These are phyloP conservation scores for Otatea glauca DNA, from an alignment of 176 grass and related monocot genomes.

Conservation along the genomic window DNA sequence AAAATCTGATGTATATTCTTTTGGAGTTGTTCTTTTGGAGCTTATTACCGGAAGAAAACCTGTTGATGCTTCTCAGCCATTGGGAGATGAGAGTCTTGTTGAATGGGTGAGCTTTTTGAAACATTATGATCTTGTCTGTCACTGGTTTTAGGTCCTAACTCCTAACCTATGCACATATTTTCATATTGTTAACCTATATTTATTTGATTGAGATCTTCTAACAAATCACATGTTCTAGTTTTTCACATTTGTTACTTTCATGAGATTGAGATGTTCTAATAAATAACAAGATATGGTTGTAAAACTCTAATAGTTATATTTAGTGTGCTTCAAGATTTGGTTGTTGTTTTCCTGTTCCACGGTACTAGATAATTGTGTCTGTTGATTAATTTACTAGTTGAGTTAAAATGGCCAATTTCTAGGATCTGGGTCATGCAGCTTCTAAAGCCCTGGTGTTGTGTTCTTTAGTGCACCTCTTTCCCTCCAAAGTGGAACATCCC, in stretches of 20 bases:
- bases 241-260: background rate
- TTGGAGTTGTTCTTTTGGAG: constrained; percentile 98
- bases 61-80: constrained; percentile 91
- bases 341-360: constrained; percentile 12
- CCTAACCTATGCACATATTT: constrained; percentile 3
- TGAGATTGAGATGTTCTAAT: background rate
- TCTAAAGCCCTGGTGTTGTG: constrained; percentile 4
- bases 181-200: background rate
- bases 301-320: background rate
- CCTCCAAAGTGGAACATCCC: constrained; percentile 29
- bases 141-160: constrained; percentile 2
- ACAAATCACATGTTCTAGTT: background rate
- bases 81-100: constrained; percentile 96
- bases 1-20: constrained; percentile 99
- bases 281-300: constrained; percentile 6
- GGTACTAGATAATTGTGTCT: background rate
- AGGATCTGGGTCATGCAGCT: background rate
- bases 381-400: constrained; percentile 10
- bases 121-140: constrained; percentile 3
- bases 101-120: constrained; percentile 81
- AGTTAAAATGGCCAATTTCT: constrained; percentile 18
- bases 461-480: constrained; percentile 36
- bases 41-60: constrained; percentile 99
- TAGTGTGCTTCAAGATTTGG: background rate
- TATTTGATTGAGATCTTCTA: constrained; percentile 33